These are phyloP conservation scores for Diplodia scrobiculata DNA, from an alignment of 2,329 filamentous ascomycete species.

Conservation along the genomic window DNA sequence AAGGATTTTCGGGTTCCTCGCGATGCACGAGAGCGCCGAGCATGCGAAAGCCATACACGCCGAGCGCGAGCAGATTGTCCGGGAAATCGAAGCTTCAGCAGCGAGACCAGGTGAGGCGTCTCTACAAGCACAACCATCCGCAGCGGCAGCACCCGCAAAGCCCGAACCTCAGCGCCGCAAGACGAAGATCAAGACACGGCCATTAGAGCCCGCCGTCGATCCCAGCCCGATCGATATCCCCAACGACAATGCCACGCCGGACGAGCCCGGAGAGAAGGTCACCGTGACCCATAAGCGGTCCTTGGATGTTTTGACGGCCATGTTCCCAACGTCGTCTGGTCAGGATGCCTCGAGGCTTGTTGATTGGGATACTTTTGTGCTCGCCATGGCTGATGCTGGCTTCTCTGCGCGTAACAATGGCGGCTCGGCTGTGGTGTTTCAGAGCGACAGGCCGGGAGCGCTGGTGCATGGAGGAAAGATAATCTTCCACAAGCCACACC, in stretches of 20 bases:
- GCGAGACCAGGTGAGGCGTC: constrained; percentile 8
- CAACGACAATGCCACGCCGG: background rate
- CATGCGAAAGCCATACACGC: constrained; percentile 19
- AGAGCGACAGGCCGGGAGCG: constrained; percentile 9
- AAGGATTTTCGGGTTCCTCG: constrained; percentile 5
- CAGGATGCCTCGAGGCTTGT: constrained; percentile 30
- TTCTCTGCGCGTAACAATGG: constrained; percentile 31
- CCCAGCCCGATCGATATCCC: no score
- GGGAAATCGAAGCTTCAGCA: constrained; percentile 20
- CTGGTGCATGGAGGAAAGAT: constrained; percentile 30
- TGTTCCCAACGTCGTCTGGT: constrained; percentile 31
- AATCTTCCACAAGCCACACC: constrained; percentile 40
- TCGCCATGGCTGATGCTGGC: constrained; percentile 32
- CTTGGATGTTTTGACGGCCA: constrained; percentile 22
- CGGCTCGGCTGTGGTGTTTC: constrained; percentile 34
- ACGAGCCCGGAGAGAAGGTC: background rate
- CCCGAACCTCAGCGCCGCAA: background rate
- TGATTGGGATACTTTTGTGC: constrained; percentile 32
- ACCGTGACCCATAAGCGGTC: constrained; percentile 26
- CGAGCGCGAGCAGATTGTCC: constrained; percentile 25
- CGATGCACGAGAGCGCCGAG: constrained; percentile 19
- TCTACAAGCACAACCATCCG: constrained; percentile 17
- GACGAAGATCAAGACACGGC: constrained; percentile 28
- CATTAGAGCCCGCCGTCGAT: background rate
- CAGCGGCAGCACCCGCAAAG: no score